Evolutionary conservation across 23 red algal species (phyloP).

Genomic region (Cyanidiococcus yangmingshanensis): DNA sequence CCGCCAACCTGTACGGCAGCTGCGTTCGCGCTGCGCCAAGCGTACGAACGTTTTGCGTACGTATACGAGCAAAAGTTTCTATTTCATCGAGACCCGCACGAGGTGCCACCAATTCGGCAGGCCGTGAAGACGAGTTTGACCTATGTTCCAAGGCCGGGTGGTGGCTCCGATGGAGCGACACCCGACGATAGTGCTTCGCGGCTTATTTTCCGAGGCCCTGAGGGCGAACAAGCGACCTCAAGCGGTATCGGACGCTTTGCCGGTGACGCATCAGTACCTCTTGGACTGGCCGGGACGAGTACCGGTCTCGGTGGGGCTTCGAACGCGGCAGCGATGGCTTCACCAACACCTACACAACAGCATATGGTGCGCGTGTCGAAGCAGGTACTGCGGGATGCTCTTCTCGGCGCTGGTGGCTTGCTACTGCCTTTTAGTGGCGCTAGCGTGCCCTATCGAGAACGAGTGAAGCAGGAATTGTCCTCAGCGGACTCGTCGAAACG

Average conservation of each 20-base stretch:
- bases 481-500: background rate
- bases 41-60: constrained; percentile 76
- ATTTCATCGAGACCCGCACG: constrained; percentile 31
- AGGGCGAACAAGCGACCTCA: background rate
- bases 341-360: background rate
- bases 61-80: constrained; percentile 70
- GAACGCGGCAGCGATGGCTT: background rate
- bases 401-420: background rate
- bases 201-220: background rate
- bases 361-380: background rate
- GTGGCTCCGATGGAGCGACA: background rate
- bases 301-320: background rate
- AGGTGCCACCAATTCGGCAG: constrained; percentile 2
- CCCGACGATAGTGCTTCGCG: background rate
- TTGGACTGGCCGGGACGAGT: background rate
- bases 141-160: background rate
- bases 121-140: background rate
- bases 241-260: background rate
- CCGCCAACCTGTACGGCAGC: constrained; percentile 81
- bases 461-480: background rate
- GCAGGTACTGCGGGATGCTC: background rate
- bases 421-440: constrained; percentile 5
- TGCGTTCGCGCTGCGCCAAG: constrained; percentile 64
- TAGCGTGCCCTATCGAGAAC: background rate
- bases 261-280: background rate